phyloP scores from a whole-genome alignment of 345 rosid species.

The Clarkia xantiana region DNA sequence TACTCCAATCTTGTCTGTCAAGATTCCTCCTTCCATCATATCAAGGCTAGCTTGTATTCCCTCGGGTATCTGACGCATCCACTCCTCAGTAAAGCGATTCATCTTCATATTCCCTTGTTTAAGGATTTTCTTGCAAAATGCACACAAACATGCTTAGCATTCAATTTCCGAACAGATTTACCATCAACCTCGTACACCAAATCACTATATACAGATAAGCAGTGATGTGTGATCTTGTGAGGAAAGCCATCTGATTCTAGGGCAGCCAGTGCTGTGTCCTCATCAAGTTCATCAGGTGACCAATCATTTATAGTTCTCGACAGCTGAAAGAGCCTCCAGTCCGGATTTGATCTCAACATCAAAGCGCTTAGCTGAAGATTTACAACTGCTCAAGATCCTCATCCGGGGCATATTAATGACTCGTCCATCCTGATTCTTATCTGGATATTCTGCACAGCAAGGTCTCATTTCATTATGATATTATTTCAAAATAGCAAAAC shows the following conservation, averaged over 20 bases:
- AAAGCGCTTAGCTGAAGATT: slow-evolving; percentile 33
- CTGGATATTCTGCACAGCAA: not conserved
- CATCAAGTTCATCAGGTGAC: slow-evolving; percentile 49
- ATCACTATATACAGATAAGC: slow-evolving; percentile 43
- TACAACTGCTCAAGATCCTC: slow-evolving; percentile 52
- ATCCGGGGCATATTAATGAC: not conserved
- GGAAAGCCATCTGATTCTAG: slow-evolving; percentile 66
- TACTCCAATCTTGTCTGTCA: slow-evolving; percentile 67
- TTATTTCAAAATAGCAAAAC: too few species aligned
- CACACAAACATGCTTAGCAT: slow-evolving; percentile 57
- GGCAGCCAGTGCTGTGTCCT: slow-evolving; percentile 38
- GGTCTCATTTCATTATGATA: too few species aligned
- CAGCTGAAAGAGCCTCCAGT: slow-evolving; percentile 46
- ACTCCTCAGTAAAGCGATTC: too few species aligned
- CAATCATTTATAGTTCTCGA: slow-evolving; percentile 80
- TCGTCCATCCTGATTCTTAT: not conserved
- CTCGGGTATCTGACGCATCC: slow-evolving; percentile 50
- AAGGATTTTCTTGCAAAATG: slow-evolving; percentile 62
- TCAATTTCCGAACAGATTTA: slow-evolving; percentile 40
- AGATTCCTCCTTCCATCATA: slow-evolving; percentile 82
- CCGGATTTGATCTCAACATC: slow-evolving; percentile 53
- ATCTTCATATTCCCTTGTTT: slow-evolving; percentile 49
- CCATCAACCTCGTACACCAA: slow-evolving; percentile 22
- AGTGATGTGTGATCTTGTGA: slow-evolving; percentile 36
- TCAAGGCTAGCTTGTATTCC: slow-evolving; percentile 52